phyloP scores from a whole-genome alignment of 1,284 basidiomycete genomes.

The Cutaneotrichosporon sp. region DNA sequence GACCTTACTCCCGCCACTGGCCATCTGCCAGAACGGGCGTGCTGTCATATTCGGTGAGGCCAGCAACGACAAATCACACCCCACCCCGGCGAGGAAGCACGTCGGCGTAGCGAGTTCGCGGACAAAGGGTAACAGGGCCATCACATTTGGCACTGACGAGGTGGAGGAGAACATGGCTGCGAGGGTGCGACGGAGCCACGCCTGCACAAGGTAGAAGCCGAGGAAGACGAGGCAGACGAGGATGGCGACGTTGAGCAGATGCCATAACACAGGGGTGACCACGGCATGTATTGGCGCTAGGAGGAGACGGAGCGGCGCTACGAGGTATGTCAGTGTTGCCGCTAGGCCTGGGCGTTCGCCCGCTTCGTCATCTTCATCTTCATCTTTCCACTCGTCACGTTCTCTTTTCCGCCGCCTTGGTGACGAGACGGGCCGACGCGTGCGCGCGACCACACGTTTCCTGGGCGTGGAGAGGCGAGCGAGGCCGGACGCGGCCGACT shows the following conservation, averaged over 20 bases:
- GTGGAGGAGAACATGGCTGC: constrained; percentile 8
- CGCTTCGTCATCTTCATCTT: background rate
- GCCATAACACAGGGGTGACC: constrained; percentile 27
- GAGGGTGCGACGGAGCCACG: constrained; percentile 17
- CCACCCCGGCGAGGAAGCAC: constrained; percentile 33
- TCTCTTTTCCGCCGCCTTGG: background rate
- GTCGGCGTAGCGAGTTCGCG: constrained; percentile 38
- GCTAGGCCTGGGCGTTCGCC: background rate
- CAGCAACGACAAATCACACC: constrained; percentile 32
- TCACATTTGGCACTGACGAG: background rate
- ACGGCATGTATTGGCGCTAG: constrained; percentile 27
- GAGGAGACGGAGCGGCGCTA: constrained; percentile 29
- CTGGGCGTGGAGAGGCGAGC: background rate
- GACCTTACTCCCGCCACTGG: constrained; percentile 15
- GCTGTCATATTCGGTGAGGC: constrained; percentile 21
- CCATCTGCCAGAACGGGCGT: constrained; percentile 32
- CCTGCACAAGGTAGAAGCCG: constrained; percentile 16
- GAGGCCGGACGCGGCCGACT: background rate
- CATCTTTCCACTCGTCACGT: background rate
- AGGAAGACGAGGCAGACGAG: constrained; percentile 18
- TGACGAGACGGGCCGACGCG: background rate
- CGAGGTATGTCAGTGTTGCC: constrained; percentile 27
- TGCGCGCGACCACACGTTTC: background rate
- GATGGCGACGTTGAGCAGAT: constrained; percentile 31
- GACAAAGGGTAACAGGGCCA: constrained; percentile 24